Conservation (phyloP, 306 rosid genomes). For the peach (Prunus persica) region DNA sequence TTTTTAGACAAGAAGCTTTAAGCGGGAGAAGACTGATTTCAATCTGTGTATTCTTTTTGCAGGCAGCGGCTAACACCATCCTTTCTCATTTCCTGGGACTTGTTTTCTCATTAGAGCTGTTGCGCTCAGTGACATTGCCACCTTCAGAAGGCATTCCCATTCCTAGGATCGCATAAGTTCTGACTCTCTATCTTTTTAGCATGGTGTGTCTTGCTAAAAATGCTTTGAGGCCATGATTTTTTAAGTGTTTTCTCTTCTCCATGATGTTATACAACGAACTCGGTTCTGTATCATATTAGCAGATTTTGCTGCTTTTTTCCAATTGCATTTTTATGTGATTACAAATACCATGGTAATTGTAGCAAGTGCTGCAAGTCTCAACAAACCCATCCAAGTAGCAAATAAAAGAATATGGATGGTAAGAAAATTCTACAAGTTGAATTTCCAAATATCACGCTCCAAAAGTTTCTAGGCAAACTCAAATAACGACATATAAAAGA, state of each 20-base stretch:
- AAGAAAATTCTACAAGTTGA: neutral
- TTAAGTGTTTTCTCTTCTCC: slow-evolving; percentile 8
- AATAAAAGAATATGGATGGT: neutral
- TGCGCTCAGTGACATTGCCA: slow-evolving; percentile 80
- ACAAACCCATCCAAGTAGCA: no score
- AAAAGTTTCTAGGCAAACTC: neutral
- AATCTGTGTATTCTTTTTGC: slow-evolving; percentile 13
- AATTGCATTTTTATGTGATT: neutral
- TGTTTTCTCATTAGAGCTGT: slow-evolving; percentile 77
- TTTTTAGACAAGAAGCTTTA: neutral
- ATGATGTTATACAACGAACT: neutral
- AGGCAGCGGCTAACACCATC: slow-evolving; percentile 97
- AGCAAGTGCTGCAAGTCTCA: no score
- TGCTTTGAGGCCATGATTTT: slow-evolving; percentile 11
- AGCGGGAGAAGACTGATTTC: neutral
- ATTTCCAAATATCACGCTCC: neutral
- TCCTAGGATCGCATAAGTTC: slow-evolving; percentile 57
- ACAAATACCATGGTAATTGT: neutral
- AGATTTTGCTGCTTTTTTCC: neutral
- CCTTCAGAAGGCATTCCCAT: slow-evolving; percentile 53
- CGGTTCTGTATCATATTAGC: slow-evolving; percentile 3
- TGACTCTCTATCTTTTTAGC: slow-evolving; percentile 1
- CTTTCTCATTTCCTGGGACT: slow-evolving; percentile 97
- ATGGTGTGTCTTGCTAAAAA: neutral
- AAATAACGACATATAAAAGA: neutral